phyloP scores from a whole-genome alignment of 495 filamentous ascomycete genomes.

The Penicillium macrosclerotiorum region DNA sequence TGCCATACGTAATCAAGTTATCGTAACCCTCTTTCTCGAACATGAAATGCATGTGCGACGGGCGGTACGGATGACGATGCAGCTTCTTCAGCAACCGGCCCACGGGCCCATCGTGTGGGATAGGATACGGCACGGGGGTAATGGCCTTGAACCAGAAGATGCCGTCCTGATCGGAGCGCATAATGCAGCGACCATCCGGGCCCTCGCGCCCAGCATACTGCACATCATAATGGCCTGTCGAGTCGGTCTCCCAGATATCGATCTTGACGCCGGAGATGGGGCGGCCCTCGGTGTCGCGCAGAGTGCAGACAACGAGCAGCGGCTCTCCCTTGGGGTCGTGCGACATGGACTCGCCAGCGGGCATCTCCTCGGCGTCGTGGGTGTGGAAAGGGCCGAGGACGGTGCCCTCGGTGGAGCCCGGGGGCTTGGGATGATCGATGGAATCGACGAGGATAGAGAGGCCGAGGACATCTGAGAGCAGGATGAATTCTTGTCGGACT shows the following conservation, averaged over 20 bases:
- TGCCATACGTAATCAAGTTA: conserved; percentile 76
- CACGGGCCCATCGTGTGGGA: conserved; percentile 87
- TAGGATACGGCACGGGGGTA: conserved; percentile 84
- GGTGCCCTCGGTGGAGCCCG: conserved; percentile 75
- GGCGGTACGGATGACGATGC: conserved; percentile 75
- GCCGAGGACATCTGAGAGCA: conserved; percentile 87
- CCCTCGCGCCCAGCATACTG: conserved; percentile 68
- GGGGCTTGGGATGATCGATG: conserved; percentile 88
- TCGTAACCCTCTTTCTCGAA: conserved; percentile 85
- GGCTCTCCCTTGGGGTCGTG: conserved; percentile 58
- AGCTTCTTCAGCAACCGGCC: conserved; percentile 71
- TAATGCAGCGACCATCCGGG: conserved; percentile 78
- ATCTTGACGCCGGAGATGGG: conserved; percentile 72
- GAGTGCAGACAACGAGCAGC: conserved; percentile 72
- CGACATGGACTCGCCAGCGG: conserved; percentile 67
- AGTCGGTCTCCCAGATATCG: conserved; percentile 95
- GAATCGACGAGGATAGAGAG: conserved; percentile 86
- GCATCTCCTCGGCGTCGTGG: conserved; percentile 70
- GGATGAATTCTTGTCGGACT: conserved; percentile 88
- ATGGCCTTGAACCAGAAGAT: conserved; percentile 88
- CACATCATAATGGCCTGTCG: conserved; percentile 83
- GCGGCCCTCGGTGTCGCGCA: conserved; percentile 64
- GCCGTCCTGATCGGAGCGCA: conserved; percentile 68
- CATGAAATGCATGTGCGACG: conserved; percentile 94
- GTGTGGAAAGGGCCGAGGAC: conserved; percentile 94